Evolutionary conservation across 1,139 yeast genomes (phyloP).

Genomic region (Zygosaccharomyces sapae): DNA sequence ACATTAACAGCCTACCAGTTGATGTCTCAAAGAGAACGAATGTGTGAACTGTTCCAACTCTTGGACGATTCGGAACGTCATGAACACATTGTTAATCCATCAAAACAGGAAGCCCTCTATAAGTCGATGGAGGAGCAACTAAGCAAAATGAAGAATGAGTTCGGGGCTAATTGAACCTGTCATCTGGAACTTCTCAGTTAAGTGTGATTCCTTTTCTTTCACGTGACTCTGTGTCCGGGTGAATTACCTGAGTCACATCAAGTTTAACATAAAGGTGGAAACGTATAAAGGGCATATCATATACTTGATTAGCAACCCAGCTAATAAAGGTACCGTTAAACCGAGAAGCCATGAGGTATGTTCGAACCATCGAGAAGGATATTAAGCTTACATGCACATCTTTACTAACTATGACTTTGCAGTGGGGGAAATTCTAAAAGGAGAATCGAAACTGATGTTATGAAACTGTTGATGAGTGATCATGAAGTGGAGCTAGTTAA

Average conservation of each 20-base stretch:
- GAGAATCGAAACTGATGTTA: constrained; percentile 93
- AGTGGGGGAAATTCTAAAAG: constrained; percentile 63
- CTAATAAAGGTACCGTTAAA: background rate
- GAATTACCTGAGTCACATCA: background rate
- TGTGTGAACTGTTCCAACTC: constrained; percentile 32
- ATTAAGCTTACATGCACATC: background rate
- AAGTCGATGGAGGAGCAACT: constrained; percentile 20
- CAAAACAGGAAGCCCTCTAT: constrained; percentile 17
- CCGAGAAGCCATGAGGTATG: constrained; percentile 16
- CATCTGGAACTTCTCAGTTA: background rate
- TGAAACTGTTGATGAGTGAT: constrained; percentile 92
- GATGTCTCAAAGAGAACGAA: constrained; percentile 28
- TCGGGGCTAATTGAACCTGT: background rate
- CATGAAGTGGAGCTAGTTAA: constrained; percentile 82
- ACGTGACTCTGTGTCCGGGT: background rate
- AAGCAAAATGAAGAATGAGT: constrained; percentile 15
- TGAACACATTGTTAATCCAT: constrained; percentile 15
- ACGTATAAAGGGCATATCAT: background rate
- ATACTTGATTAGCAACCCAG: background rate
- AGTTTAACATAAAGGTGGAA: background rate
- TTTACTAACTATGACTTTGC: constrained; percentile 10
- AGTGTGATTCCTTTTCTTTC: background rate
- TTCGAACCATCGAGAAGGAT: background rate
- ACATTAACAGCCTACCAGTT: constrained; percentile 33
- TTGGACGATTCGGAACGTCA: constrained; percentile 27